Evolutionary conservation across 495 filamentous ascomycete genomes (phyloP).

Genomic region (Xanthoparmelia taractica): DNA sequence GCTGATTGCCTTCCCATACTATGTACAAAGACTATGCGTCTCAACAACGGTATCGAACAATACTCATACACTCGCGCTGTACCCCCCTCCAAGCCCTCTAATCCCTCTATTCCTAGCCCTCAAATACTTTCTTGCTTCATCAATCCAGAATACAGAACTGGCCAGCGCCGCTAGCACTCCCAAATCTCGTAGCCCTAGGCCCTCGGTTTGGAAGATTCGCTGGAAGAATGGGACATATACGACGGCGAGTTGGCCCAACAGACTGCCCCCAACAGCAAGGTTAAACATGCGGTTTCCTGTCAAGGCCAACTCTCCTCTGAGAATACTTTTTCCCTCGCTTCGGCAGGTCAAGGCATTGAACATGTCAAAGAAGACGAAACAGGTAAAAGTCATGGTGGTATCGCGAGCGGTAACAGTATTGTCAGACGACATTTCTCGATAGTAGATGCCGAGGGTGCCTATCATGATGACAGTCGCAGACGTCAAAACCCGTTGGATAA

Average conservation of each 20-base stretch:
- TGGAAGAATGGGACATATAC: conserved; percentile 93
- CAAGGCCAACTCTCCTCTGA: conserved; percentile 74
- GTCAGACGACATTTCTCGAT: conserved; percentile 68
- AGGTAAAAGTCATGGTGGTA: conserved; percentile 98
- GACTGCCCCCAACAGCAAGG: conserved; percentile 75
- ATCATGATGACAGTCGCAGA: conserved; percentile 82
- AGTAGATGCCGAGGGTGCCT: conserved; percentile 85
- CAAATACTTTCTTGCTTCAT: conserved; percentile 78
- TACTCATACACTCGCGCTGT: conserved; percentile 42
- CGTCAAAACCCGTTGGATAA: conserved; percentile 79
- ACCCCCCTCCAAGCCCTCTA: conserved; percentile 35
- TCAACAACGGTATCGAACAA: neutral
- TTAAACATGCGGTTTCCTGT: conserved; percentile 92
- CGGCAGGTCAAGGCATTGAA: conserved; percentile 93
- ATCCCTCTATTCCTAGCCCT: conserved; percentile 29
- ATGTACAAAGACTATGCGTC: conserved; percentile 20
- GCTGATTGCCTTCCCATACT: conserved; percentile 5
- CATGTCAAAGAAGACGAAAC: conserved; percentile 98
- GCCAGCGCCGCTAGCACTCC: conserved; percentile 61
- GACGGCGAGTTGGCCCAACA: conserved; percentile 79
- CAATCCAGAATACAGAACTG: conserved; percentile 88
- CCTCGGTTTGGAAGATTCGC: conserved; percentile 90
- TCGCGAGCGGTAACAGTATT: conserved; percentile 79
- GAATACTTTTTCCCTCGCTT: conserved; percentile 79
- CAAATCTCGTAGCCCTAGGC: conserved; percentile 64